Percentiles rank a stretch among this genome's conserved stretches.
Conservation (phyloP, 1,284 basidiomycete species). For the Xerocomus nothofagi region DNA sequence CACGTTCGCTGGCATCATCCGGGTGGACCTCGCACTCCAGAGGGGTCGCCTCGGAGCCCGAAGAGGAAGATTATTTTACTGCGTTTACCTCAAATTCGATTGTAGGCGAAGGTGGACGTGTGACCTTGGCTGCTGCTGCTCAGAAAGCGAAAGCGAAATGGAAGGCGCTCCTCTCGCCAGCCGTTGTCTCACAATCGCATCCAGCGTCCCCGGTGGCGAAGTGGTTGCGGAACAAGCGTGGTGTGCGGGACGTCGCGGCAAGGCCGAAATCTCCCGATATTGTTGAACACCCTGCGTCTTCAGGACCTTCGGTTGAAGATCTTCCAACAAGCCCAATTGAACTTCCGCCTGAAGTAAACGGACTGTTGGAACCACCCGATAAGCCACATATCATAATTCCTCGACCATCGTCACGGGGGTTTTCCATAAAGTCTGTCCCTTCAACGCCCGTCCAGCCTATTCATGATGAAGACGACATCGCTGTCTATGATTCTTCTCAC, state of each 20-base stretch:
- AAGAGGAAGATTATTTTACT: slow-evolving; percentile 44
- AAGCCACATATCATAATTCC: slow-evolving; percentile 35
- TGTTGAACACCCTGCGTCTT: slow-evolving; percentile 27
- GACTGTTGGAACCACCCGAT: slow-evolving; percentile 25
- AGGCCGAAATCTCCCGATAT: slow-evolving; percentile 28
- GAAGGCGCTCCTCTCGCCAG: slow-evolving; percentile 46
- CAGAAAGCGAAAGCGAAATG: slow-evolving; percentile 62
- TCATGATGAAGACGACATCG: slow-evolving; percentile 46
- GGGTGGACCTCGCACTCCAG: slow-evolving; percentile 50
- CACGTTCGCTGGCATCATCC: slow-evolving; percentile 53
- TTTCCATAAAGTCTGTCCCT: slow-evolving; percentile 38
- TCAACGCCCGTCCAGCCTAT: slow-evolving; percentile 39
- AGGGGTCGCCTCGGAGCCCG: slow-evolving; percentile 37
- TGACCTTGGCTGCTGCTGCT: slow-evolving; percentile 46
- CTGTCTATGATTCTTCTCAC: slow-evolving; percentile 74
- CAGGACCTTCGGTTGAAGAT: slow-evolving; percentile 27
- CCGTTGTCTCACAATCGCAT: slow-evolving; percentile 33
- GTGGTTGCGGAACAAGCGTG: slow-evolving; percentile 34
- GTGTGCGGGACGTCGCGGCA: slow-evolving; percentile 6
- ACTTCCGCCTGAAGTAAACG: slow-evolving; percentile 1
- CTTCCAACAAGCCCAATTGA: slow-evolving; percentile 27
- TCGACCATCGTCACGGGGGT: slow-evolving; percentile 40
- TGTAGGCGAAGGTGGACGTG: slow-evolving; percentile 38
- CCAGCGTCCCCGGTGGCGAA: slow-evolving; percentile 33
- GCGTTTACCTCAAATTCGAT: slow-evolving; percentile 27